A percentile compares a stretch with the other conserved stretches of the same genome.
Evolutionary conservation across 257 asterid species (phyloP).

Genomic region (Catharanthus roseus): DNA sequence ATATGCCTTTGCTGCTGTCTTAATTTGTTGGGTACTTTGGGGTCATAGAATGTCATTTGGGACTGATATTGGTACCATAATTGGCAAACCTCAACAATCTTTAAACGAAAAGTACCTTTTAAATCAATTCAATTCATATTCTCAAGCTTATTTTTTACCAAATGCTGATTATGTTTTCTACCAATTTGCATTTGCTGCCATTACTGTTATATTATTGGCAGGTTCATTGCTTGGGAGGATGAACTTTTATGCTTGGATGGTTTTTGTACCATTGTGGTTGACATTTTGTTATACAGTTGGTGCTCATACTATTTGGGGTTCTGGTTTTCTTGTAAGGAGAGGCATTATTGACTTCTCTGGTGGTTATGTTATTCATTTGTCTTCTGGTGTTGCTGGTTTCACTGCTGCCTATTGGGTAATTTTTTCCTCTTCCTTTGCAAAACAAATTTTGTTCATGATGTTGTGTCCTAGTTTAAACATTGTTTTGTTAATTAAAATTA

Average conservation of each 20-base stretch:
- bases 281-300: slow-evolving; percentile 58
- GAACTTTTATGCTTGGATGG: slow-evolving; percentile 70
- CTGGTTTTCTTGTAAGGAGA: slow-evolving; percentile 33
- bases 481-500: neutral
- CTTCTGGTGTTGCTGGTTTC: slow-evolving; percentile 75
- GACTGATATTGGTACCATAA: slow-evolving; percentile 12
- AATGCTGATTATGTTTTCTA: slow-evolving; percentile 46
- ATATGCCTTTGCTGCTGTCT: slow-evolving; percentile 62
- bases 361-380: slow-evolving; percentile 68
- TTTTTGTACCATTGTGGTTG: slow-evolving; percentile 65
- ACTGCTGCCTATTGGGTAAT: slow-evolving; percentile 85
- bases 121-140: neutral
- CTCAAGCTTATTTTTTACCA: slow-evolving; percentile 22
- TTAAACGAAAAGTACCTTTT: slow-evolving; percentile 19
- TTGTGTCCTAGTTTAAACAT: neutral
- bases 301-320: slow-evolving; percentile 57
- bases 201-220: slow-evolving; percentile 53
- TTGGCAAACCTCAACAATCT: slow-evolving; percentile 38
- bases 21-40: slow-evolving; percentile 66
- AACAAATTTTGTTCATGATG: neutral
- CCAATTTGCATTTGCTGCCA: slow-evolving; percentile 71
- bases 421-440: neutral
- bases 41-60: slow-evolving; percentile 60
- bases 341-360: slow-evolving; percentile 56
- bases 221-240: slow-evolving; percentile 67